These are phyloP conservation scores for Metroxylon sagu DNA, from an alignment of 176 grass and related monocot genomes.

Conservation along the genomic window DNA sequence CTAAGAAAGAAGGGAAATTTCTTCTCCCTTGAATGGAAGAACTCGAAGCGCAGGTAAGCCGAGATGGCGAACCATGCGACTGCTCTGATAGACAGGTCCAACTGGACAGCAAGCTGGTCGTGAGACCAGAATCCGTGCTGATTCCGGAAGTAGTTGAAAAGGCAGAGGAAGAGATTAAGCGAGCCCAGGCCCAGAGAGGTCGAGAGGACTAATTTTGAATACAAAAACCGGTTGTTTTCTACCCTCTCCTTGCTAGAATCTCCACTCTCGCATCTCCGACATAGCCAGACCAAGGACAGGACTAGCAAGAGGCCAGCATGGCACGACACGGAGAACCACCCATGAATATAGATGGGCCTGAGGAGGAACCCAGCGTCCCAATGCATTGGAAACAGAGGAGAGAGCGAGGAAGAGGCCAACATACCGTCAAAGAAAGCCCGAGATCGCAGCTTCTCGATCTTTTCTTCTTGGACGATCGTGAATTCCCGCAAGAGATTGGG, in stretches of 20 bases:
- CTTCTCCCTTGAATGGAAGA: constrained; percentile 25
- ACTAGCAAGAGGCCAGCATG: constrained; percentile 15
- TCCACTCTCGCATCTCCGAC: constrained; percentile 1
- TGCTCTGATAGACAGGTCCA: constrained; percentile 30
- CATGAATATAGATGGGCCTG: constrained; percentile 19
- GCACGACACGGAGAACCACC: constrained; percentile 19
- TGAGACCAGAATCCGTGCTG: constrained; percentile 9
- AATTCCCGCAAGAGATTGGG: too few relatives aligned
- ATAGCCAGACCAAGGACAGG: constrained; percentile 11
- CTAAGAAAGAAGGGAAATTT: constrained; percentile 40
- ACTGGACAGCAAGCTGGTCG: constrained; percentile 3
- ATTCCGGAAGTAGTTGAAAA: constrained; percentile 26
- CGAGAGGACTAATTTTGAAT: constrained; percentile 10
- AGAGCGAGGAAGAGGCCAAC: too few relatives aligned
- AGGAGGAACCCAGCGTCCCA: neutral
- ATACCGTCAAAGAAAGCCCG: too few relatives aligned
- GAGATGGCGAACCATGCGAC: constrained; percentile 51
- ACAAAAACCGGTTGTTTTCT: constrained; percentile 7
- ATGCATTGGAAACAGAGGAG: neutral
- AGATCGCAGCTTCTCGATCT: too few relatives aligned
- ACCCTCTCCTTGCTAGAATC: neutral
- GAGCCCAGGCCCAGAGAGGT: constrained; percentile 25
- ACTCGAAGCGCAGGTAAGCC: constrained; percentile 37
- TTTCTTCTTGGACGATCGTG: too few relatives aligned
- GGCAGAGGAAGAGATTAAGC: constrained; percentile 15